These are phyloP conservation scores for Penicillium sp. DNA, from an alignment of 2,329 filamentous ascomycete genomes.

Conservation along the genomic window DNA sequence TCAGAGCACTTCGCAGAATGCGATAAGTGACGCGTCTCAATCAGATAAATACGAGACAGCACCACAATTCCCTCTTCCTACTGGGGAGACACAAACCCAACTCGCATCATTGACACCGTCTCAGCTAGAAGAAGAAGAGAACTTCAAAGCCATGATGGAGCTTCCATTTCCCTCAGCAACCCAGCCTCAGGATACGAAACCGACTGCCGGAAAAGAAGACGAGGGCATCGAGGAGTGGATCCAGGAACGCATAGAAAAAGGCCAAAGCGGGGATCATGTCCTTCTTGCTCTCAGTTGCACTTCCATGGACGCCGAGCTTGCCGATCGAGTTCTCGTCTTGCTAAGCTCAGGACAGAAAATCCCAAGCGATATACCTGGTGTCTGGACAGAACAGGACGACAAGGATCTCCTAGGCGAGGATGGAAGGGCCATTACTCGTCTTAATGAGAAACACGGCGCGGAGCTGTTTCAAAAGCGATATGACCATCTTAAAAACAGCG, in stretches of 20 bases:
- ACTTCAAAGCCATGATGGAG: conserved; percentile 20
- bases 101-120: conserved; percentile 9
- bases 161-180: conserved; percentile 28
- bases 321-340: conserved; percentile 32
- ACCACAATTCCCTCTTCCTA: conserved; percentile 12
- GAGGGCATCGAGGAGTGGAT: conserved; percentile 33
- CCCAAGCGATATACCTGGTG: conserved; percentile 39
- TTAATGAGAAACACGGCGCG: conserved; percentile 44
- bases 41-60: conserved; percentile 20
- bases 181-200: conserved; percentile 18
- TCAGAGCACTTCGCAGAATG: neutral
- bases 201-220: neutral
- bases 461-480: conserved; percentile 31
- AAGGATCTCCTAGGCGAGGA: conserved; percentile 30
- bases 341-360: conserved; percentile 31
- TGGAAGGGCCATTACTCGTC: conserved; percentile 28
- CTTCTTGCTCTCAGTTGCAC: conserved; percentile 35
- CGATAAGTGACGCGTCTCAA: conserved; percentile 6
- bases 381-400: conserved; percentile 49
- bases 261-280: conserved; percentile 28
- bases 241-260: conserved; percentile 26
- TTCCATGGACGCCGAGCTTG: conserved; percentile 37
- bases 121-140: neutral
- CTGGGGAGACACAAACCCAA: conserved; percentile 9
- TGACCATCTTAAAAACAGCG: conserved; percentile 29